Conservation (phyloP, 2,329 filamentous ascomycete genomes). For the Exserohilum turcica region DNA sequence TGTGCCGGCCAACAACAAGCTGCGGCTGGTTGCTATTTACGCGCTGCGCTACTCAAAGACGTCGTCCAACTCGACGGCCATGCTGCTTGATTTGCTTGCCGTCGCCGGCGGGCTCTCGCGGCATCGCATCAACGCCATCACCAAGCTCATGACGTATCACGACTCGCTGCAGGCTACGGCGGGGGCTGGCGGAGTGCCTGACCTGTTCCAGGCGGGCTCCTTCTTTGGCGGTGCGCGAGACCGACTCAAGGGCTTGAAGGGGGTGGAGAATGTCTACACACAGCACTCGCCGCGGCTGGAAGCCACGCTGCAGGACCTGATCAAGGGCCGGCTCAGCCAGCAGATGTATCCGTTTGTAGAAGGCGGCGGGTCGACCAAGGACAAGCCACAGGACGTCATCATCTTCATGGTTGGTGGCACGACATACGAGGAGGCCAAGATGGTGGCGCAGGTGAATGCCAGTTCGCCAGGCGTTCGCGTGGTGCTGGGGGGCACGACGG, state of each 20-base stretch:
- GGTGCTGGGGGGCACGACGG: conserved; percentile 82
- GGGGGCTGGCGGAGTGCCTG: conserved; percentile 79
- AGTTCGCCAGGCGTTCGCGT: conserved; percentile 86
- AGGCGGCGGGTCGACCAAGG: conserved; percentile 80
- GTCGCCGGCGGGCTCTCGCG: conserved; percentile 81
- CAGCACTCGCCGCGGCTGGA: conserved; percentile 92
- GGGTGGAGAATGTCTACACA: conserved; percentile 98
- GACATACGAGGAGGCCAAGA: conserved; percentile 97
- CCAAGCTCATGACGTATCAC: conserved; percentile 83
- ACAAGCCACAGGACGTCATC: conserved; percentile 96
- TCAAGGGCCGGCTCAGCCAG: conserved; percentile 86
- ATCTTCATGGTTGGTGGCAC: conserved; percentile 92
- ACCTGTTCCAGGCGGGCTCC: conserved; percentile 84
- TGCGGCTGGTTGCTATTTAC: conserved; percentile 91
- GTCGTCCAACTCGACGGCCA: conserved; percentile 78
- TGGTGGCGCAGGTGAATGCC: conserved; percentile 92
- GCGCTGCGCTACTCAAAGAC: conserved; percentile 89
- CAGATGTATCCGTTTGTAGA: conserved; percentile 94
- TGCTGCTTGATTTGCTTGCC: conserved; percentile 83
- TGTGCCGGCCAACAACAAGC: conserved; percentile 80
- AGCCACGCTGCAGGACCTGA: conserved; percentile 84
- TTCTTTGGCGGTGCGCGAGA: conserved; percentile 89
- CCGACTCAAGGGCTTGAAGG: conserved; percentile 92
- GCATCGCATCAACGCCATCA: conserved; percentile 76
- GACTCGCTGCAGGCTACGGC: conserved; percentile 77